Evolutionary conservation across 2,329 filamentous ascomycete genomes (phyloP).

Genomic region (Xylariales sp.): DNA sequence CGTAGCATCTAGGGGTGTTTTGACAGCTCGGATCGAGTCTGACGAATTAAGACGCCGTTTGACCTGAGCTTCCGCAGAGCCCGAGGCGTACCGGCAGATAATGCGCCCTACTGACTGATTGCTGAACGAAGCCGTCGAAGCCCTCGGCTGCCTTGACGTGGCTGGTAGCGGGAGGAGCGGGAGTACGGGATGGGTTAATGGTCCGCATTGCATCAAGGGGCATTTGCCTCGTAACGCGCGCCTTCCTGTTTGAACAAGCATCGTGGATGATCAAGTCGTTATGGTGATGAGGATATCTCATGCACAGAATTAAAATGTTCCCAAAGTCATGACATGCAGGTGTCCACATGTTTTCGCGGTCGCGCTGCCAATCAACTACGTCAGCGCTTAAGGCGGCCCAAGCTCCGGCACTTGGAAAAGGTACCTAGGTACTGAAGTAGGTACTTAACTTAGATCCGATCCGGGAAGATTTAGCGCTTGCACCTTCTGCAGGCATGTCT

Average conservation of each 20-base stretch:
- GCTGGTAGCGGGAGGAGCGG: background rate
- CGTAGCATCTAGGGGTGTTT: slow-evolving; percentile 10
- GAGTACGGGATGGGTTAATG: background rate
- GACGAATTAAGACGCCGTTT: background rate
- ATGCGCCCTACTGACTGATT: background rate
- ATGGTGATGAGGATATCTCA: background rate
- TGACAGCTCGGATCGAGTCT: slow-evolving; percentile 4
- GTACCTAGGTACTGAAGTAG: no score
- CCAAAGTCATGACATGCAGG: background rate
- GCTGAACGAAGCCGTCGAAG: background rate
- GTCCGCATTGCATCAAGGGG: background rate
- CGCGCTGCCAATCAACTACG: slow-evolving; percentile 9
- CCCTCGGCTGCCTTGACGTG: background rate
- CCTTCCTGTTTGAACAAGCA: slow-evolving; percentile 10
- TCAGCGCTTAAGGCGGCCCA: slow-evolving; percentile 7
- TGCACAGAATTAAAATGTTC: background rate
- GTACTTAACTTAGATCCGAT: no score
- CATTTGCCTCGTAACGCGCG: slow-evolving; percentile 8
- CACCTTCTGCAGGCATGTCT: no score
- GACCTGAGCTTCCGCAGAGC: slow-evolving; percentile 1
- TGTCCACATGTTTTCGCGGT: background rate
- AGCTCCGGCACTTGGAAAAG: slow-evolving; percentile 4
- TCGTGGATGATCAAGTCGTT: background rate
- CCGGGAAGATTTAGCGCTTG: background rate
- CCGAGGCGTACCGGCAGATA: slow-evolving; percentile 3